These are phyloP conservation scores for Agaricus blazei DNA, from an alignment of 768 basidiomycete species.

Conservation along the genomic window DNA sequence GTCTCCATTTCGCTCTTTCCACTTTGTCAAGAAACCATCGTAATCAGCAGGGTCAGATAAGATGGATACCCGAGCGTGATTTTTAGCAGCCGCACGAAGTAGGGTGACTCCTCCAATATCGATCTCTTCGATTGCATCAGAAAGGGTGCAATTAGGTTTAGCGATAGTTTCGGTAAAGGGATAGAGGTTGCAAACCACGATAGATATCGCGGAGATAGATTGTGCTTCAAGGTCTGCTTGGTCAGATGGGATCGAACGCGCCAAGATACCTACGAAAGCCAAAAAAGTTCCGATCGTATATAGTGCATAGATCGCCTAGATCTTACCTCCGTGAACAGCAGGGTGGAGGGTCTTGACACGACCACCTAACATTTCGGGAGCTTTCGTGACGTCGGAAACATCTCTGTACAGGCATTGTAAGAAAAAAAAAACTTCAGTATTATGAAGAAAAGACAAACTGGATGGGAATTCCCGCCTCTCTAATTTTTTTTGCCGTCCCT, in stretches of 20 bases:
- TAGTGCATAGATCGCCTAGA: background rate
- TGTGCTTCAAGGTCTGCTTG: conserved; percentile 79
- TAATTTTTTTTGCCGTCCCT: conserved; percentile 96
- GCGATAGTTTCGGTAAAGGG: conserved; percentile 92
- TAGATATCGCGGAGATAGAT: conserved; percentile 85
- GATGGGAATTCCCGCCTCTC: conserved; percentile 87
- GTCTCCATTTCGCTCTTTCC: conserved; percentile 61
- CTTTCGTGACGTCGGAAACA: conserved; percentile 95
- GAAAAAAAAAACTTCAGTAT: background rate
- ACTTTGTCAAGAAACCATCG: conserved; percentile 70
- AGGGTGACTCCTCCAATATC: conserved; percentile 99
- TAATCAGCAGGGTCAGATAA: conserved; percentile 91
- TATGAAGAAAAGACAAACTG: conserved; percentile 50
- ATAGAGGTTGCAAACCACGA: conserved; percentile 99
- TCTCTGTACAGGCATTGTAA: conserved; percentile 49
- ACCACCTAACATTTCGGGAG: conserved; percentile 98
- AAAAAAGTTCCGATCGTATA: conserved; percentile 7
- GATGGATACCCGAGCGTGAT: conserved; percentile 89
- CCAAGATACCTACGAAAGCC: conserved; percentile 75
- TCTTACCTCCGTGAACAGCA: conserved; percentile 89
- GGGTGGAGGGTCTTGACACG: conserved; percentile 98
- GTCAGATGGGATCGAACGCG: conserved; percentile 88
- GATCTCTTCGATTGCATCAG: conserved; percentile 94
- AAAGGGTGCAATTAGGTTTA: conserved; percentile 81
- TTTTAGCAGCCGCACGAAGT: conserved; percentile 96